Evolutionary conservation across 2,329 filamentous ascomycete species (phyloP).

Genomic region (Clarireedia hainanense): DNA sequence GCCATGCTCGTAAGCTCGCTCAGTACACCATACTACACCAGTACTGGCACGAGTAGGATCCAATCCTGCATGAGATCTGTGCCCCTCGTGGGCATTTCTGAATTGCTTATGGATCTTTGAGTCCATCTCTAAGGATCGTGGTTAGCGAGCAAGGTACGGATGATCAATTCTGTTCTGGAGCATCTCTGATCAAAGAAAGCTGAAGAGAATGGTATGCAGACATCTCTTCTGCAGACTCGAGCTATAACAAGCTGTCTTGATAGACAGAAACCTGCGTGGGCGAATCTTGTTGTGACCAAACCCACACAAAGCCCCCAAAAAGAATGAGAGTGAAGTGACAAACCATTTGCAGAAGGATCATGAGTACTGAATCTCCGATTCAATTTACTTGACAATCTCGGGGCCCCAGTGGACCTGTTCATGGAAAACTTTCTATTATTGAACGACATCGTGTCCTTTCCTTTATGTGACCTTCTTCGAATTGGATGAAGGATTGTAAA

Average conservation of each 20-base stretch:
- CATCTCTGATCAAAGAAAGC: neutral
- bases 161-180: neutral
- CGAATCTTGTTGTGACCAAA: no score
- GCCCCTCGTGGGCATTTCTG: slow-evolving; percentile 81
- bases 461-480: neutral
- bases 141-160: neutral
- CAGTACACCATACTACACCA: slow-evolving; percentile 88
- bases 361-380: slow-evolving; percentile 50
- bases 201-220: no score
- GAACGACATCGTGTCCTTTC: slow-evolving; percentile 31
- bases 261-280: neutral
- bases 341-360: slow-evolving; percentile 50
- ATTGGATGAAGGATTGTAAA: neutral
- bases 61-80: slow-evolving; percentile 83
- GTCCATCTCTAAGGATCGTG: slow-evolving; percentile 54
- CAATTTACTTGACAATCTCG: slow-evolving; percentile 36
- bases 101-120: slow-evolving; percentile 87
- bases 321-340: slow-evolving; percentile 20
- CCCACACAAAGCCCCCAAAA: neutral
- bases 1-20: slow-evolving; percentile 82
- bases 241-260: neutral
- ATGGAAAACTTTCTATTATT: slow-evolving; percentile 57
- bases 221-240: no score
- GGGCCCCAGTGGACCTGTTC: slow-evolving; percentile 56
- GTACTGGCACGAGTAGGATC: slow-evolving; percentile 83